Conservation (phyloP, 805 yeast genomes). For the Saturnispora zaruensis region DNA sequence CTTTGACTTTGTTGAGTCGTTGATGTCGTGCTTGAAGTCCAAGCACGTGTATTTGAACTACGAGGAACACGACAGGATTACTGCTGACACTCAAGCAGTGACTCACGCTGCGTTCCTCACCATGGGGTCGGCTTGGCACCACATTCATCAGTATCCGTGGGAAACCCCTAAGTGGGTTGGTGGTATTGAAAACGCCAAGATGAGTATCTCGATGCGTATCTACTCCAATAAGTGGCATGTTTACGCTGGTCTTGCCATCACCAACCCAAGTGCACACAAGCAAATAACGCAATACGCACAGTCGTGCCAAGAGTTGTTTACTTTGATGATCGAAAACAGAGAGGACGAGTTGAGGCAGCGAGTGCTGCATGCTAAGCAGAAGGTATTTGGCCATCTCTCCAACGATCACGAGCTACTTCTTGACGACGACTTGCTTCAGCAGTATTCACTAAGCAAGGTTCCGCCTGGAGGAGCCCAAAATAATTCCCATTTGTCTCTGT, state of each 20-base stretch:
- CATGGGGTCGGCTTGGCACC: constrained; percentile 96
- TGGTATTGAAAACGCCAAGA: constrained; percentile 92
- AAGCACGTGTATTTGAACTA: constrained; percentile 71
- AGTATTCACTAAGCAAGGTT: constrained; percentile 64
- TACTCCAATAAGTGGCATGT: constrained; percentile 96
- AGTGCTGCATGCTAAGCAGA: constrained; percentile 56
- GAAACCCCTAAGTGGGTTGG: constrained; percentile 77
- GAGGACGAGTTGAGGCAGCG: constrained; percentile 50
- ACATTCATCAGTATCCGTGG: constrained; percentile 85
- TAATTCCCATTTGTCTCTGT: constrained; percentile 80
- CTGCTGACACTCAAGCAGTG: constrained; percentile 98
- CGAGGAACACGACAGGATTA: constrained; percentile 85
- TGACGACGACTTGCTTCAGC: constrained; percentile 71
- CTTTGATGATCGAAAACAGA: constrained; percentile 69
- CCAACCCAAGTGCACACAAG: constrained; percentile 88
- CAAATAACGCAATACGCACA: constrained; percentile 86
- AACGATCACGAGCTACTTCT: constrained; percentile 51
- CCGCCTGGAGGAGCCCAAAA: constrained; percentile 65
- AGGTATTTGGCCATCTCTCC: constrained; percentile 63
- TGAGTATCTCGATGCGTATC: constrained; percentile 84
- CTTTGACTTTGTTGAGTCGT: constrained; percentile 49
- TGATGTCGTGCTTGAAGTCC: constrained; percentile 69
- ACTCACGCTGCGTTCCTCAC: constrained; percentile 95
- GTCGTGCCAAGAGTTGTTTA: constrained; percentile 73
- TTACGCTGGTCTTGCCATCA: constrained; percentile 93